Conservation (phyloP, 2,329 filamentous ascomycete genomes). For the Leptodontidium sp. region DNA sequence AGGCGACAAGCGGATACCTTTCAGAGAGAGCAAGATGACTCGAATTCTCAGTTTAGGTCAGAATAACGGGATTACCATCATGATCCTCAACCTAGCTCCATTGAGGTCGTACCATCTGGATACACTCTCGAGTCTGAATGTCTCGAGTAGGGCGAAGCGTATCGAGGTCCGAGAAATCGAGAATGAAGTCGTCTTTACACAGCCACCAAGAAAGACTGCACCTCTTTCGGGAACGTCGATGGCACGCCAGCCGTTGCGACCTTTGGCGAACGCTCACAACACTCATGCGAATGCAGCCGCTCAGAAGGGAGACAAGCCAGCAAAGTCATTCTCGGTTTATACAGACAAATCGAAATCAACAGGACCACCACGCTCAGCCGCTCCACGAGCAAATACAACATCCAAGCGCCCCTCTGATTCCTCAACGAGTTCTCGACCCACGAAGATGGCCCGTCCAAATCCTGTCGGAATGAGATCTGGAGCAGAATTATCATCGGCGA, state of each 20-base stretch:
- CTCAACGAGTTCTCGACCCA: conserved; percentile 50
- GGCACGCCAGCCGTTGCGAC: conserved; percentile 79
- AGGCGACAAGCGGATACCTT: conserved; percentile 81
- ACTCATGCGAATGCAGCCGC: conserved; percentile 67
- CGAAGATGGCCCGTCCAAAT: conserved; percentile 56
- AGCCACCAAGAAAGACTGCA: conserved; percentile 65
- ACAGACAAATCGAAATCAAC: conserved; percentile 71
- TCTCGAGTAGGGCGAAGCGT: conserved; percentile 93
- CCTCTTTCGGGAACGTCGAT: conserved; percentile 52
- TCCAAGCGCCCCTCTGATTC: conserved; percentile 47
- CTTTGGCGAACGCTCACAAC: conserved; percentile 79
- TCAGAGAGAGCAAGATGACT: conserved; percentile 77
- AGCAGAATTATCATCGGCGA: conserved; percentile 67
- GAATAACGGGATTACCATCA: conserved; percentile 93
- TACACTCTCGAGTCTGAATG: conserved; percentile 91
- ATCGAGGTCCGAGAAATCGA: conserved; percentile 96
- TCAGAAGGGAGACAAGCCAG: conserved; percentile 72
- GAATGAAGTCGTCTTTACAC: conserved; percentile 90
- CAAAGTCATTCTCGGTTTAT: conserved; percentile 88
- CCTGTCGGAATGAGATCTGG: conserved; percentile 41
- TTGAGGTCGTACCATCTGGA: conserved; percentile 93
- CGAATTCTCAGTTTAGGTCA: conserved; percentile 90
- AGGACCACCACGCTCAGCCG: conserved; percentile 42
- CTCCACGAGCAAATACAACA: conserved; percentile 44
- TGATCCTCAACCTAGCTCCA: conserved; percentile 94